Percentiles rank a stretch among this genome's conserved stretches.
Conservation (phyloP, 495 filamentous ascomycete genomes). For the Neurospora tetrasperma region DNA sequence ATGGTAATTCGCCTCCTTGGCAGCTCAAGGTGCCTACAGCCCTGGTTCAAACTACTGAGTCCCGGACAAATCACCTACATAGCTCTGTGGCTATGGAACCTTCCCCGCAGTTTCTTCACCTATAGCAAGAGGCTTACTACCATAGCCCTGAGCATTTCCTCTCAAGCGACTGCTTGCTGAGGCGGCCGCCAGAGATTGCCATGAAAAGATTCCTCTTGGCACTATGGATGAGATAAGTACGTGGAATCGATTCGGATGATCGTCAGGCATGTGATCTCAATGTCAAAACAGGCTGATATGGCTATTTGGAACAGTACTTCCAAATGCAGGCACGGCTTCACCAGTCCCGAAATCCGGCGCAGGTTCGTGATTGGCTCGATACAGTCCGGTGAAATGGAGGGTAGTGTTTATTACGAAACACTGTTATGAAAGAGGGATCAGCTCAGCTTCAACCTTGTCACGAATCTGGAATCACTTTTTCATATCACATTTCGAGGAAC, state of each 20-base stretch:
- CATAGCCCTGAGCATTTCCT: not conserved
- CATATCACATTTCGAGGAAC: no score
- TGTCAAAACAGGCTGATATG: slow-evolving; percentile 20
- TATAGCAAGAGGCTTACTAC: not conserved
- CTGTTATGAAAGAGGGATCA: not conserved
- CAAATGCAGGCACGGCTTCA: slow-evolving; percentile 19
- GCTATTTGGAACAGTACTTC: slow-evolving; percentile 18
- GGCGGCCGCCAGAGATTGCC: slow-evolving; percentile 5
- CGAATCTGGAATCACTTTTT: not conserved
- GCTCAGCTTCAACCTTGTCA: not conserved
- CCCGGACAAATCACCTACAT: not conserved
- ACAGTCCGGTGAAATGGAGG: not conserved
- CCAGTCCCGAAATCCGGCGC: not conserved
- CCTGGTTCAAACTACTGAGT: not conserved
- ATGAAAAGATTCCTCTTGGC: slow-evolving; percentile 15
- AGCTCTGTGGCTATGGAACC: not conserved
- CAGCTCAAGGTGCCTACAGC: not conserved
- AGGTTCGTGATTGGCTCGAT: not conserved
- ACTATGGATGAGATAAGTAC: slow-evolving; percentile 18
- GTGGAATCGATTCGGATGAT: not conserved
- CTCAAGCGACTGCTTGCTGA: not conserved
- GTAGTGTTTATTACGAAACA: not conserved
- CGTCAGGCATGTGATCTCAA: slow-evolving; percentile 7
- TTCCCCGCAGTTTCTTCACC: slow-evolving; percentile 9
- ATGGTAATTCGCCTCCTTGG: not conserved